Percentiles rank a stretch among this genome's conserved stretches.
These are phyloP conservation scores for Yarrowia hollandica DNA, from an alignment of 805 yeast genomes.

Conservation along the genomic window DNA sequence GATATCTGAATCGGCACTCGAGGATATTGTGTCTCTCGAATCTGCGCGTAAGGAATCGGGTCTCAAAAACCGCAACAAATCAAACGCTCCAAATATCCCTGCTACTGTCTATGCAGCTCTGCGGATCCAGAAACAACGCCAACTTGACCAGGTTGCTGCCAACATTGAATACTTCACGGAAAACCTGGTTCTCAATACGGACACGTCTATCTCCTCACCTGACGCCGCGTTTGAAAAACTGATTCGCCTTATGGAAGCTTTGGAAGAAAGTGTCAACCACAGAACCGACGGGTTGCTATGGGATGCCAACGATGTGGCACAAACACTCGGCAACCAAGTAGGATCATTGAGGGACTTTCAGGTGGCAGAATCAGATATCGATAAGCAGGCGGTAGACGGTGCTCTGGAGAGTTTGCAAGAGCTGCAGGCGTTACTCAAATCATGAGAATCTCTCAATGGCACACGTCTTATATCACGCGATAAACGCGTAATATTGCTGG, in stretches of 20 bases:
- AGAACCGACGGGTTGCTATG: neutral
- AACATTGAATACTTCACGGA: neutral
- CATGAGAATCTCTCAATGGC: no score
- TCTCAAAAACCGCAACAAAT: neutral
- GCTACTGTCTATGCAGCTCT: slow-evolving; percentile 7
- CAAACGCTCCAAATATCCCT: neutral
- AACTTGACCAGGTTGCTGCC: neutral
- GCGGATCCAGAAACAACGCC: slow-evolving; percentile 13
- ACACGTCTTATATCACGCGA: no score
- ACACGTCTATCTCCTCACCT: neutral
- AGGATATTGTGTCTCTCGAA: neutral
- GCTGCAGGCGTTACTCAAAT: neutral
- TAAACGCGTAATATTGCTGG: neutral
- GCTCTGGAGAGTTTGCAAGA: slow-evolving; percentile 4
- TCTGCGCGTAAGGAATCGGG: slow-evolving; percentile 3
- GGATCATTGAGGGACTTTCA: slow-evolving; percentile 8
- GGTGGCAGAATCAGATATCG: neutral
- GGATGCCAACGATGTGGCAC: slow-evolving; percentile 12
- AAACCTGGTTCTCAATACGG: neutral
- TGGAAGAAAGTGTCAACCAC: neutral
- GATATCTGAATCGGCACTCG: neutral
- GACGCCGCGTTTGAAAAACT: slow-evolving; percentile 1
- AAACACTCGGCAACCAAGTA: slow-evolving; percentile 7
- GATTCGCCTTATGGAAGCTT: neutral
- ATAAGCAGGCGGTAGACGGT: slow-evolving; percentile 4